Conservation (phyloP, 2,329 filamentous ascomycete genomes). For the Claviceps citrina region DNA sequence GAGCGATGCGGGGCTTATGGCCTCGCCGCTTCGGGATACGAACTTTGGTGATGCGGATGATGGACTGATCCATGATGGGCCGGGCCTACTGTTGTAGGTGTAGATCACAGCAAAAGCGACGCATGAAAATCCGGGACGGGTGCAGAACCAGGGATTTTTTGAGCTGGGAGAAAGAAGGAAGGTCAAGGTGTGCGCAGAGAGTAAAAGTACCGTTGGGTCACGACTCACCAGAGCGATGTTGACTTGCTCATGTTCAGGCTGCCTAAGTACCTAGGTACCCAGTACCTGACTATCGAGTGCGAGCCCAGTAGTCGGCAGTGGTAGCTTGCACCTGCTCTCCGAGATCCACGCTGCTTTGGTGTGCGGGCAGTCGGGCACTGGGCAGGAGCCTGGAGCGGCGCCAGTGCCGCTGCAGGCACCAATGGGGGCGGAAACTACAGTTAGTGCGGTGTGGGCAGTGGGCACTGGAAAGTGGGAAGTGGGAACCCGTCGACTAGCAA, state of each 20-base stretch:
- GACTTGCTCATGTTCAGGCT: neutral
- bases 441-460: no score
- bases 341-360: neutral
- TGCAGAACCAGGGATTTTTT: no score
- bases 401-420: no score
- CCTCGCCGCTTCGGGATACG: conserved; percentile 14
- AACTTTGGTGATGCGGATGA: conserved; percentile 76
- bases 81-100: neutral
- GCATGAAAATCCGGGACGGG: neutral
- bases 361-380: no score
- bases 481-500: no score
- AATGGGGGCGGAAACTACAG: no score
- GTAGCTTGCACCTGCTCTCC: neutral
- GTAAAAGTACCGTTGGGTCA: neutral
- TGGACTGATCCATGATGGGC: conserved; percentile 52
- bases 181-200: neutral
- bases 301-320: no score
- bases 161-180: neutral
- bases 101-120: neutral
- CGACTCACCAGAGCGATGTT: neutral
- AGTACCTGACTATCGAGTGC: no score
- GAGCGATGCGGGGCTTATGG: conserved; percentile 4
- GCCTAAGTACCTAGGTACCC: no score
- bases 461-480: no score
- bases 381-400: no score